Base-by-base conservation (phyloP, 352 stramenopile genomes). In the Globisporangium spiculum region DNA sequence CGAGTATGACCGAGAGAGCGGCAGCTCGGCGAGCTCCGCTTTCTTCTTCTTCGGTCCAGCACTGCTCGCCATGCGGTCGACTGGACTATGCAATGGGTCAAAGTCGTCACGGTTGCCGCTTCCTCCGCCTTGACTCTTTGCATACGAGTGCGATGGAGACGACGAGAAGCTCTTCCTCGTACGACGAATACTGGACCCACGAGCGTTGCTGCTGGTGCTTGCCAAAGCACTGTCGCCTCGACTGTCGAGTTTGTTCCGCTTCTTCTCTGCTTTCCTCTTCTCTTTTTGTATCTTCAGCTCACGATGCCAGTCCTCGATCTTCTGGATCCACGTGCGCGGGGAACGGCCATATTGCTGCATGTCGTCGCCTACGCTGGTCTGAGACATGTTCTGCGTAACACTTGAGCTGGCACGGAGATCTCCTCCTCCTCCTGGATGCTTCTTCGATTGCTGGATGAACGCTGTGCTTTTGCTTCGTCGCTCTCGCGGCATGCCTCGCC, bases 281-380 rank as follows among this genome's bases (percentile, higher is more conserved):
- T 93, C 85, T 34, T 93, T 94, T 65, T 92, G 83, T 1, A 70
- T 78, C 70, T 91, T 92, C 41, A 88, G 75, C 56, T 91, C 84
- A 59, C 92, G 91, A 65, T 92, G 84, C 86, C 86, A 94, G 56
- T 86, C 83, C 48, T 93, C 86, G 24, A 94, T 80, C 6, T 86
- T 82, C 63, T 94, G 84, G 60, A 94, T 84, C 84, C 84, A 94
- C 9, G 79, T 81, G 56, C 86, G 81, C 1, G 86, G 84, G 2
- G 86, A 91, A 0, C 77, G 78, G 27, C 80, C 84, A 58, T 76
- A 74, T n/a, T 76, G 32, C 20, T 81, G 75, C 44, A 50, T 60
- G 41, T 87, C 80, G 6, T 84, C 80, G 20, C 61, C 26, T 36
- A 34, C 27, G 12, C 44, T 59, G 8, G 65, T 12, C 6, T 67